phyloP scores from a whole-genome alignment of 768 basidiomycete genomes.

The Termitomyces sp. region DNA sequence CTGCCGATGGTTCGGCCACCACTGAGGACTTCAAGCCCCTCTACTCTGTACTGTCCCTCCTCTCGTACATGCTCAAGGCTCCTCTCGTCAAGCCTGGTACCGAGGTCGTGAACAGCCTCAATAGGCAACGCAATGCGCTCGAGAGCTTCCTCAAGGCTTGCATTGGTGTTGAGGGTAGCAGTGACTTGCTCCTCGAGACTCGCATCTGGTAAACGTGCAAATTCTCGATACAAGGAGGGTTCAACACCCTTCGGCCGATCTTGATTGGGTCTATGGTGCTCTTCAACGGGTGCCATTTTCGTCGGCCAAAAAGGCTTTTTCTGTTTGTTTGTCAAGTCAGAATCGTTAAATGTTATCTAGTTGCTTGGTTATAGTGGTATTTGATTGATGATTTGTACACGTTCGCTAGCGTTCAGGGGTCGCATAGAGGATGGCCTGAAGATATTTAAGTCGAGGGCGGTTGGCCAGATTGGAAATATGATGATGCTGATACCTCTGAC shows the following conservation, averaged over 20 bases:
- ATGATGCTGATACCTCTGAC: too few species aligned
- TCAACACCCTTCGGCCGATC: slow-evolving; percentile 6
- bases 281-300: background rate
- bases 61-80: slow-evolving; percentile 97
- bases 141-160: slow-evolving; percentile 95
- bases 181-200: slow-evolving; percentile 83
- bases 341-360: background rate
- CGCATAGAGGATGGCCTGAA: too few species aligned
- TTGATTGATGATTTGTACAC: background rate
- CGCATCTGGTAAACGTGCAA: slow-evolving; percentile 71
- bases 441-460: too few species aligned
- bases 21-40: slow-evolving; percentile 73
- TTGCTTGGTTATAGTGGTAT: background rate
- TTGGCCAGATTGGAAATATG: too few species aligned
- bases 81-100: slow-evolving; percentile 95
- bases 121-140: slow-evolving; percentile 92
- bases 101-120: slow-evolving; percentile 93
- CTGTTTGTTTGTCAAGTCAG: background rate
- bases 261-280: background rate
- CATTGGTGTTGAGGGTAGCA: slow-evolving; percentile 78
- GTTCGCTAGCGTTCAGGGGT: background rate
- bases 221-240: slow-evolving; percentile 1
- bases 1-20: slow-evolving; percentile 22
- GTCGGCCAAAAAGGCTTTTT: background rate
- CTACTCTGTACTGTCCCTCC: slow-evolving; percentile 88